Evolutionary conservation across 306 rosid genomes (phyloP), one percentile per base, ranked within the genome.

Genomic region (Inga laurina): DNA sequence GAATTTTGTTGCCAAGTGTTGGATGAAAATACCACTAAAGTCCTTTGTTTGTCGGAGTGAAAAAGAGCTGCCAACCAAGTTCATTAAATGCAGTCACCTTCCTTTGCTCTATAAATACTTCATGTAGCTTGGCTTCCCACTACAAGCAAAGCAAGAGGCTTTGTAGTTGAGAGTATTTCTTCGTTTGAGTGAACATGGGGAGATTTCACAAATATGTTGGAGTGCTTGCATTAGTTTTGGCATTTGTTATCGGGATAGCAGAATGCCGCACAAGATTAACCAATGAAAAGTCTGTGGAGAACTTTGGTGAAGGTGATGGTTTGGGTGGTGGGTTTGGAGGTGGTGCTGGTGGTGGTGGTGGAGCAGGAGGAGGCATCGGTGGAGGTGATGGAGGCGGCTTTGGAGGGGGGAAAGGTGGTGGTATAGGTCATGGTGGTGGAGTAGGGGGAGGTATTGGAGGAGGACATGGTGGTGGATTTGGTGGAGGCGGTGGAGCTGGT

Each of bases 21-120:
- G 5, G 59, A 76, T 13, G 35, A 37, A 64, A 48, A 54, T 76
- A 64, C 73, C 56, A 16, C 34, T 6, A 30, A 34, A 73, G 30
- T 14, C 82, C 75, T 1, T 73, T 68, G 88, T 84, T 84, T 72
- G 34, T 24, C 39, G 14, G 22, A 72, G 14, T 45, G 76, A 72
- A 45, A 46, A 18, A 15, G 22, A 72, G 59, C 22, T 72, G 59
- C 41, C 76, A 72, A 72, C 97, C 83, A 72, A 57, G 45, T 78
- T 82, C 56, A 92, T 90, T 89, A 75, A 69, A 88, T 87, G 83
- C 32, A 22, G 13, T 74, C 32, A 73, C 48, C 13, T 2, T 48
- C n/a, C 44, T 73, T 73, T 30, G 6, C 75, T n/a, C 82, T 90
- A 92, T 92, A 93, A 90, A 76, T 89, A 81, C 12, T 34, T 11